Evolutionary conservation across 1,284 basidiomycete species (phyloP), one percentile per base, ranked within the genome.

Genomic region (Hortiboletus rubellus): DNA sequence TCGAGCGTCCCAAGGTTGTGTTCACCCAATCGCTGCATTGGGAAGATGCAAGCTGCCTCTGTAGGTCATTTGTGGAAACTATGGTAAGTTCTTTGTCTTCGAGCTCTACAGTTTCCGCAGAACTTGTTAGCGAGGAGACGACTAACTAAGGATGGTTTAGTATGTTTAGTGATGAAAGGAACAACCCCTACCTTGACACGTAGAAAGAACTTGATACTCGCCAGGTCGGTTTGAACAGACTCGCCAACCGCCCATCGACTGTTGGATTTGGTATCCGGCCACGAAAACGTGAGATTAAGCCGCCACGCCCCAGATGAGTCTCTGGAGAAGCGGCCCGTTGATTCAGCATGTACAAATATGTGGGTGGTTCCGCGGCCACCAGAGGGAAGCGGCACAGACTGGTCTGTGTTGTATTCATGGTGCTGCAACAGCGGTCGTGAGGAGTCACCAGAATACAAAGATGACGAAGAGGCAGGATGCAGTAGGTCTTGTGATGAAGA

Each of bases 181-280:
- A 48, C 46, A 41, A 46, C 30, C 52, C 66, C 63, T 61, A 87
- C 88, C 80, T 87, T 89, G 60, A 84, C 78, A 46, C 84, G 82
- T 62, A 87, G 76, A 68, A 85, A 85, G 71, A 89, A 92, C 64
- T 79, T 82, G 49, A 92, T 80, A 44, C 82, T 80, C n/a, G 82
- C 84, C 60, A 89, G 69, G 46, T 82, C 79, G 43, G 86, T 86
- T 61, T 82, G 77, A 63, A 89, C 80, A 22, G 86, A 87, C 74
- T 91, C 89, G 17, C 89, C 89, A 57, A 89, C 79, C 10, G 87
- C 82, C 89, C 89, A 92, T 30, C 86, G 82, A 63, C 80, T 82
- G 55, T 79, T 79, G 9, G 86, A 83, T 65, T 86, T 88, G 50
- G 79, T 72, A 43, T 82, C 79, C 8, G 89, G 89, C 85, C 89